Percentiles rank a stretch among this genome's conserved stretches.
phyloP scores from a whole-genome alignment of 495 filamentous ascomycete species.

The Lentithecium fluviatile region DNA sequence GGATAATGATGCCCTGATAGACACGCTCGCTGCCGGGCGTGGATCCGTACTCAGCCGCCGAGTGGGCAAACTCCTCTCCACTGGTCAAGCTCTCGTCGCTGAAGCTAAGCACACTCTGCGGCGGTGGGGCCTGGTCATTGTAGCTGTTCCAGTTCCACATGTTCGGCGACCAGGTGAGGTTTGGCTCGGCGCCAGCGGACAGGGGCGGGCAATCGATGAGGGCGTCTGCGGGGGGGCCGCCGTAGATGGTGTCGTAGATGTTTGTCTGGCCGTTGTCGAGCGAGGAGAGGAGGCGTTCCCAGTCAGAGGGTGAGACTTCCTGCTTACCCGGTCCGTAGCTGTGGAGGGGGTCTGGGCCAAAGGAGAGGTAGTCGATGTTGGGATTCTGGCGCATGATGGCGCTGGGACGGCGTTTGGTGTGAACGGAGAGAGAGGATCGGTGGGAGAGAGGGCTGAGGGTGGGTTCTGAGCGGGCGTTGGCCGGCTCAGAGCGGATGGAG shows the following conservation, averaged over 20 bases:
- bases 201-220: conserved; percentile 49
- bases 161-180: conserved; percentile 55
- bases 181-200: conserved; percentile 36
- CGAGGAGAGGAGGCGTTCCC: conserved; percentile 73
- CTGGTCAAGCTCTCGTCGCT: conserved; percentile 73
- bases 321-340: conserved; percentile 35
- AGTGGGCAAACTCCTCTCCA: conserved; percentile 38
- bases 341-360: conserved; percentile 39
- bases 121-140: conserved; percentile 33
- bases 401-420: conserved; percentile 24
- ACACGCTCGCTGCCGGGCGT: conserved; percentile 39
- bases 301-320: conserved; percentile 63
- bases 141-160: conserved; percentile 44
- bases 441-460: conserved; percentile 38
- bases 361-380: conserved; percentile 57
- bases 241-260: conserved; percentile 82
- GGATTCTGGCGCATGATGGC: conserved; percentile 42
- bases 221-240: conserved; percentile 58
- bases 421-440: conserved; percentile 26
- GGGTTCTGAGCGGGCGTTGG: conserved; percentile 40
- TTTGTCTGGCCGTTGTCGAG: conserved; percentile 77
- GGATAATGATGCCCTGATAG: conserved; percentile 54
- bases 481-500: conserved; percentile 42
- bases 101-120: conserved; percentile 71
- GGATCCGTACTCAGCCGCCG: conserved; percentile 19